Conservation (phyloP, 2,329 filamentous ascomycete genomes). For the Colletotrichum endophyticum region DNA sequence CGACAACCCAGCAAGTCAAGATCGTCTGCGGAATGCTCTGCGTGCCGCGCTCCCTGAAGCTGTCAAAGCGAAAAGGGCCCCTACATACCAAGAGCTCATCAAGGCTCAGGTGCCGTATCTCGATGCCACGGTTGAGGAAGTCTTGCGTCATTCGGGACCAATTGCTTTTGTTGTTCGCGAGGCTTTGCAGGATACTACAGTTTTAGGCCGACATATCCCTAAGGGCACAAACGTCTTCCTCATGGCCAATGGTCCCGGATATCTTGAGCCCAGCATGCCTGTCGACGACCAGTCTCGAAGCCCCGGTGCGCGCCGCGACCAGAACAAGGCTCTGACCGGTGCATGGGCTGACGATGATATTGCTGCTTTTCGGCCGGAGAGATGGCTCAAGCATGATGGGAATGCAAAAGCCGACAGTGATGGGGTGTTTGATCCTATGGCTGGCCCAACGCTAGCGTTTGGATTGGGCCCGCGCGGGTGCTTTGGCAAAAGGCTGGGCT, state of each 20-base stretch:
- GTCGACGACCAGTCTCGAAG: conserved; percentile 30
- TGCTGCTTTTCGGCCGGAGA: conserved; percentile 20
- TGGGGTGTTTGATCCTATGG: conserved; percentile 30
- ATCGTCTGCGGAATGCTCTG: conserved; percentile 24
- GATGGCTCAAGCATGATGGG: conserved; percentile 20
- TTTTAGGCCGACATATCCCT: conserved; percentile 35
- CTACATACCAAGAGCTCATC: conserved; percentile 27
- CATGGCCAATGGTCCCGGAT: conserved; percentile 29
- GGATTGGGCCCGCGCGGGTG: conserved; percentile 39
- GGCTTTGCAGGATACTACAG: conserved; percentile 31
- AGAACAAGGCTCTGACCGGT: neutral
- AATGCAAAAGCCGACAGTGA: neutral
- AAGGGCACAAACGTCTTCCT: conserved; percentile 36
- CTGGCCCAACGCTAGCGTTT: conserved; percentile 39
- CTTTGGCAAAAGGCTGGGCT: conserved; percentile 39
- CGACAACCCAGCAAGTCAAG: conserved; percentile 22
- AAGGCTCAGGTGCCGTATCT: conserved; percentile 29
- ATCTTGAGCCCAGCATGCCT: conserved; percentile 27
- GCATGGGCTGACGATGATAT: conserved; percentile 14
- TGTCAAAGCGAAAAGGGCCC: conserved; percentile 21
- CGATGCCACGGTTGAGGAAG: conserved; percentile 36
- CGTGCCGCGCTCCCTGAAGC: conserved; percentile 20
- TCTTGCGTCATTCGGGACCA: conserved; percentile 26
- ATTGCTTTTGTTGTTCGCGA: conserved; percentile 25
- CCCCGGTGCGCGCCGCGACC: neutral